Base-by-base conservation (phyloP, 2,329 filamentous ascomycete genomes). In the Cytospora paraplurivora region DNA sequence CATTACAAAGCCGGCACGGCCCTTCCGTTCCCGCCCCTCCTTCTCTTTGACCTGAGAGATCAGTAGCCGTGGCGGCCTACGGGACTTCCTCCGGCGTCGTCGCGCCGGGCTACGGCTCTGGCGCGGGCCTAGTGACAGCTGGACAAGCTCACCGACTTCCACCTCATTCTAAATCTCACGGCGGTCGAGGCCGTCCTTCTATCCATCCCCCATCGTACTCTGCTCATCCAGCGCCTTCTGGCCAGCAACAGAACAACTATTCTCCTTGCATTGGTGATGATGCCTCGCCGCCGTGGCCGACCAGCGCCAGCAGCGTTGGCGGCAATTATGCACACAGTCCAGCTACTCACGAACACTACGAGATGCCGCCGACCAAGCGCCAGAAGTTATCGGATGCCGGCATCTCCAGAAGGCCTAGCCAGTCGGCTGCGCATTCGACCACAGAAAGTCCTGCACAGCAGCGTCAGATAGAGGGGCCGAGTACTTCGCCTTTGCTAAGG, bases 31-130 rank as follows among this genome's bases (percentile, higher is more conserved):
- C 41, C 47, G 61, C 33, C 51, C 55, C 62, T 67, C 65, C 68
- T 62, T 71, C 67, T 66, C 59, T 59, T 27, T 64, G 69, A 65
- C 71, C 70, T 68, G 59, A 53, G 66, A 56, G 62, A 64, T 65
- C 66, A 68, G 72, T 71, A 72, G 72, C 70, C 67, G 74, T 76
- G 73, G 75, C 74, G 73, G 72, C 71, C 67, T 74, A 72, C 73
- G 71, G 71, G 66, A 64, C 70, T 65, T 68, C 70, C 68, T 37
- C 60, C 44, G 59, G 63, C 64, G 59, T 59, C 33, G 54, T 65
- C 27, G 52, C 59, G 63, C 59, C 65, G 65, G 65, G 63, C 54
- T 64, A 57, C 60, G 56, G 63, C 62, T 63, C 65, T 59, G 65
- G 61, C 65, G 63, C 49, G 58, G 63, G 60, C 60, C 50, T 56